Percentiles rank a stretch among this genome's conserved stretches.
Conservation (phyloP, 2,329 filamentous ascomycete genomes). For the Pseudogymnoascus sp. region DNA sequence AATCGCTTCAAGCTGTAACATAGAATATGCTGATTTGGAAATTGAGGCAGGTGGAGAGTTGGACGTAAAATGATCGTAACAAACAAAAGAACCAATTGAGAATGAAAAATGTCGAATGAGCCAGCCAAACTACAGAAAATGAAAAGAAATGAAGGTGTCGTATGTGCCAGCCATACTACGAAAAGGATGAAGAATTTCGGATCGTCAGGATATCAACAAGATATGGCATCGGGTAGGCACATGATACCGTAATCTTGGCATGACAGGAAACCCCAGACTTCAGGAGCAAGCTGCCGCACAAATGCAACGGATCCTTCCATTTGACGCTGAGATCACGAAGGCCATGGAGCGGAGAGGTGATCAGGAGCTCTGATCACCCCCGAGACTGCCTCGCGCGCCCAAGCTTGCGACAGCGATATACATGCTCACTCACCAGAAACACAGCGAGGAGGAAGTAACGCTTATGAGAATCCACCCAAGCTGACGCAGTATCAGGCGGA, state of each 20-base stretch:
- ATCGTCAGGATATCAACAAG: conserved; percentile 2
- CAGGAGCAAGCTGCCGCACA: conserved; percentile 4
- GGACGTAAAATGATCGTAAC: background rate
- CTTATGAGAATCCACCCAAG: background rate
- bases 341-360: background rate
- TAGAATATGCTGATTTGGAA: background rate
- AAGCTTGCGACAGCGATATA: background rate
- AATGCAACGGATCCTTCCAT: background rate
- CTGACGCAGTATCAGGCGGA: background rate
- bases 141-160: background rate
- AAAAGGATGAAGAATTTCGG: background rate
- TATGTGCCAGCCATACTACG: conserved; percentile 8
- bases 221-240: conserved; percentile 1
- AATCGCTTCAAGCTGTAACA: background rate
- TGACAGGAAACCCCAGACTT: background rate
- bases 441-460: background rate
- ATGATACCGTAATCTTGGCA: conserved; percentile 3
- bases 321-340: background rate
- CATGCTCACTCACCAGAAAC: background rate
- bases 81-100: conserved; percentile 3
- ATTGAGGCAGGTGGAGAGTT: background rate
- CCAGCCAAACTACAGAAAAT: conserved; percentile 7
- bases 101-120: conserved; percentile 6
- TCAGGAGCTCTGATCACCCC: conserved; percentile 3
- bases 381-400: background rate